Evolutionary conservation across 345 rosid species (phyloP), one percentile per base, ranked within the genome.

Genomic region (Clausena lansium): DNA sequence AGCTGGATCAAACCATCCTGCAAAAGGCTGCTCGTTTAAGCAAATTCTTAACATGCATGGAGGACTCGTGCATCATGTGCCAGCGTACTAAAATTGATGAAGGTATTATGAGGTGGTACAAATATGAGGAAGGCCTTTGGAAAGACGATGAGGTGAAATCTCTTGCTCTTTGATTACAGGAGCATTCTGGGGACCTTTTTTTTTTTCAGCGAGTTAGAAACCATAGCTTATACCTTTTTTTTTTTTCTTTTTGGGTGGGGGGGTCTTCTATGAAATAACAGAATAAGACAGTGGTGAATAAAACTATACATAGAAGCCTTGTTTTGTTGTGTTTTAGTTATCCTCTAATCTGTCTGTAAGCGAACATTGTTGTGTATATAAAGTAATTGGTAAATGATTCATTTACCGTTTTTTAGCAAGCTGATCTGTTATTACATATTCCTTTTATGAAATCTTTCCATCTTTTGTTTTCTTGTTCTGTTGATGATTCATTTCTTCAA

Each of bases 61-160:
- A 88, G 20, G 84, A 84, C 59, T 81, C 87, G 3, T 92, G 94
- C 45, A 75, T 74, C 69, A 89, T 94, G 98, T 95, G 97, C 80
- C 88, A 91, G 70, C 81, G 91, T 76, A 89, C 93, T 3, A 86
- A 60, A 77, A 81, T 8, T 19, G 97, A 95, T 36, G 95, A 91
- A 81, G 98, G 98, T 80, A 80, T 91, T 20, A 83, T 95, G 91
- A 88, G 94, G 77, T 93, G 98, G 98, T 88, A 95, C 71, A 90
- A 77, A 86, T 95, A 93, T 20, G 95, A 93, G 71, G 91, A 92
- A 85, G 94, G 90, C 63, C 82, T 86, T 39, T 93, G 98, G 98
- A 93, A 93, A 78, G 84, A 75, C 5, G 97, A 95, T 68, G 97
- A 92, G 84, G 88, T 81, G 19, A 71, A 79, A 59, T 89, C 93